phyloP scores from a whole-genome alignment of 1,284 basidiomycete genomes.

The Sanghuangporus baumii region DNA sequence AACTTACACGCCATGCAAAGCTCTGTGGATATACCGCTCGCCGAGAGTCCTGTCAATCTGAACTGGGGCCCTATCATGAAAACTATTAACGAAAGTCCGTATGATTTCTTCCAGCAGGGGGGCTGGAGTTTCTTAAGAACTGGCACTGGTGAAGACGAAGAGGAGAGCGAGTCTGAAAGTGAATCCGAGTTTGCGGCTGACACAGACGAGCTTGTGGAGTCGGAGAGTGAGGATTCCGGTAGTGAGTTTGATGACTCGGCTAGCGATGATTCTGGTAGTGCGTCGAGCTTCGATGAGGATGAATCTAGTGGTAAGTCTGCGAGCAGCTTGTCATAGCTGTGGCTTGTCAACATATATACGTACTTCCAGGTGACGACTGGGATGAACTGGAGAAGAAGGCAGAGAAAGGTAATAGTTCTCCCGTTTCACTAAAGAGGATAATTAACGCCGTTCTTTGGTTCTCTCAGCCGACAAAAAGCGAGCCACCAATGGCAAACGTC shows the following conservation, averaged over 20 bases:
- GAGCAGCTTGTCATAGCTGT: neutral
- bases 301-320: slow-evolving; percentile 55
- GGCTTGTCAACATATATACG: neutral
- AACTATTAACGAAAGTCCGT: slow-evolving; percentile 92
- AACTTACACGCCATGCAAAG: slow-evolving; percentile 34
- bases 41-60: slow-evolving; percentile 95
- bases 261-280: slow-evolving; percentile 61
- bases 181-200: slow-evolving; percentile 82
- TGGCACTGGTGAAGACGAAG: slow-evolving; percentile 68
- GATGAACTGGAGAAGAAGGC: slow-evolving; percentile 92
- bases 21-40: slow-evolving; percentile 94
- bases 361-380: slow-evolving; percentile 80
- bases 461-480: slow-evolving; percentile 56
- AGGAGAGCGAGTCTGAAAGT: slow-evolving; percentile 59
- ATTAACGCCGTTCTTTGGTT: slow-evolving; percentile 2
- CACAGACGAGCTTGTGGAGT: slow-evolving; percentile 46
- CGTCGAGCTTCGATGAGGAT: slow-evolving; percentile 61
- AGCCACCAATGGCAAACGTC: slow-evolving; percentile 41
- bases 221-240: slow-evolving; percentile 47
- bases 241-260: slow-evolving; percentile 58
- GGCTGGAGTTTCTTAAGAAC: slow-evolving; percentile 90
- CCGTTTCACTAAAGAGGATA: neutral
- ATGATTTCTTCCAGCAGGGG: slow-evolving; percentile 93
- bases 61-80: slow-evolving; percentile 99
- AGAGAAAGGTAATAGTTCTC: slow-evolving; percentile 57